Evolutionary conservation across 192 early-diverging fungal species (phyloP), one percentile per base, ranked within the genome.

Genomic region (Neocallimastix lanati): DNA sequence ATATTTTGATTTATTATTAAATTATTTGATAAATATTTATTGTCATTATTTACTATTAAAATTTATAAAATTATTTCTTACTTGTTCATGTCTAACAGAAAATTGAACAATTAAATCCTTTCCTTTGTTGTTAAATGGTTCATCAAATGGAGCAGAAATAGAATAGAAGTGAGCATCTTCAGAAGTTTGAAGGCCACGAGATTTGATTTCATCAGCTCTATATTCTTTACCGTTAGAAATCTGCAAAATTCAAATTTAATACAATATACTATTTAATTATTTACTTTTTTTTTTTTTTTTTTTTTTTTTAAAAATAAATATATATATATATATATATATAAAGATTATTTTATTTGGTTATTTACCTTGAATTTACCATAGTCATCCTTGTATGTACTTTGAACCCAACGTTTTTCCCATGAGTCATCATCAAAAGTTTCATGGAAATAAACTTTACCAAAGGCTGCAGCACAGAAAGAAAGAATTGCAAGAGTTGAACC

Each of bases 21-120:
- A 38, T 14, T 14, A 38, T 12, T 14, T 38, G 9, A 14, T 12
- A 38, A 38, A 13, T 14, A 38, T 14, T 14, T 12, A 14, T 15
- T 38, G 14, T 38, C 14, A 38, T 12, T 38, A 38, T 2, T 38
- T 35, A 7, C 33, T 35, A 35, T 35, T 35, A 12, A 38, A 38
- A 38, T 14, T 14, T 38, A 38, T 14, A 38, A 38, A 12, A 38
- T 14, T 3, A 18, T 1, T 50, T 0, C 82, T 16, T 81, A 81
- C 85, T 78, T 93, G 91, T 86, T 98, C 96, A 82, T 94, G 93
- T 89, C 96, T 96, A 79, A 94, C 93, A 37, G 93, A 90, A 83
- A 92, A 97, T 87, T 98, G 96, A 29, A 96, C 82, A 28, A 98
- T 88, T 80, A 93, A 86, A 83, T 91, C 87, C 83, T 95, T 95